phyloP scores from a whole-genome alignment of 306 rosid genomes.

The Trichosanthes truncata region DNA sequence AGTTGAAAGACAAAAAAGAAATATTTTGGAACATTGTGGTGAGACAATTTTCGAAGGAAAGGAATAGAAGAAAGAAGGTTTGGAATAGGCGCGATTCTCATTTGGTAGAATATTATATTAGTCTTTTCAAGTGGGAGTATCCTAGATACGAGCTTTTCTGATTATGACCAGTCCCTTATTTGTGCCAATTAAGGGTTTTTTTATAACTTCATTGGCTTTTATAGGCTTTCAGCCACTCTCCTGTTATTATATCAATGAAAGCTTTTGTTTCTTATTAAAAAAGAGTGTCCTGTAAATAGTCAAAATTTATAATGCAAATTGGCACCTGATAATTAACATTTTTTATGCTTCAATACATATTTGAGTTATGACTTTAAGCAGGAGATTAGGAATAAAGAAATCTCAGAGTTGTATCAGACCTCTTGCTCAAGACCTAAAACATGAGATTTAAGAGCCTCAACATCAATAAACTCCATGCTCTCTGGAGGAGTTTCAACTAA shows the following conservation, averaged over 20 bases:
- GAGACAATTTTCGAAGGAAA: too few relatives aligned
- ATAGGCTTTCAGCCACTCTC: background rate
- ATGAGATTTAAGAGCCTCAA: constrained; percentile 77
- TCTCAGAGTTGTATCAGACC: constrained; percentile 31
- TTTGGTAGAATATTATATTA: too few relatives aligned
- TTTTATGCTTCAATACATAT: background rate
- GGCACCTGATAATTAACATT: background rate
- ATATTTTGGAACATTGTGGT: too few relatives aligned
- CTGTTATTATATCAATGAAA: background rate
- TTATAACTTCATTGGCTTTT: background rate
- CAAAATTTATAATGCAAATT: background rate
- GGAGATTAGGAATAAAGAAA: background rate
- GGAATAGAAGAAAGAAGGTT: too few relatives aligned
- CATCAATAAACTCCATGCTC: constrained; percentile 36
- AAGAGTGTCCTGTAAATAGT: background rate
- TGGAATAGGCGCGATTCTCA: too few relatives aligned
- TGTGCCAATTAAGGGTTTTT: background rate
- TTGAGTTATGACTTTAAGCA: background rate
- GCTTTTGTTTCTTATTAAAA: background rate
- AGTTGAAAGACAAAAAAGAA: too few relatives aligned
- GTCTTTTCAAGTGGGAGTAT: background rate
- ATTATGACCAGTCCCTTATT: background rate
- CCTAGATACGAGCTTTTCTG: background rate
- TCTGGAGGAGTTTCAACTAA: constrained; percentile 61
- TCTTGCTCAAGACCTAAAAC: constrained; percentile 55